Percentiles rank a stretch among this genome's conserved stretches.
Conservation (phyloP, 352 stramenopile species). For the Aphanomyces cochlioides region DNA sequence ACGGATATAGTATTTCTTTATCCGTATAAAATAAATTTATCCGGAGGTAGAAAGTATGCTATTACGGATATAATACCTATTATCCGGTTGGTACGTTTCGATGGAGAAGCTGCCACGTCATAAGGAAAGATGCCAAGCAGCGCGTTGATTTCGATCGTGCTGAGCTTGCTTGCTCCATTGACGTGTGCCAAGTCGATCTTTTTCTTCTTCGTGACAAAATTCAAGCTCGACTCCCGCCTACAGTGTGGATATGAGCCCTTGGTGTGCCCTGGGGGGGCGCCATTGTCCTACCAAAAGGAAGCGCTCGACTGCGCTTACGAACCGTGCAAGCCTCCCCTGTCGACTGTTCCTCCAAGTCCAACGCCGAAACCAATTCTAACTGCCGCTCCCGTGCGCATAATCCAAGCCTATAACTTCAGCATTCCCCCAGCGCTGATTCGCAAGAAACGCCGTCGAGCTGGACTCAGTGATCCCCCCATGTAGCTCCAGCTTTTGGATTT, state of each 20-base stretch:
- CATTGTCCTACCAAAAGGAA: background rate
- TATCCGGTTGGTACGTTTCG: no score
- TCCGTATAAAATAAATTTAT: background rate
- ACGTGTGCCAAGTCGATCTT: background rate
- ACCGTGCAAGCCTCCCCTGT: background rate
- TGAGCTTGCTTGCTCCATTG: background rate
- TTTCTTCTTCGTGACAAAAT: background rate
- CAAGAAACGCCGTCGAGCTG: no score
- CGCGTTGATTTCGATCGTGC: background rate
- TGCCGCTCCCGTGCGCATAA: background rate
- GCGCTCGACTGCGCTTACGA: background rate
- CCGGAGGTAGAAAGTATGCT: background rate
- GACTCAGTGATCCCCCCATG: no score
- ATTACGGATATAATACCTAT: background rate
- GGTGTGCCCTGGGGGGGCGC: background rate
- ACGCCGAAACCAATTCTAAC: background rate
- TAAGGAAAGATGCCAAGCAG: background rate
- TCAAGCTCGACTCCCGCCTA: background rate
- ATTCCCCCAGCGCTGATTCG: background rate
- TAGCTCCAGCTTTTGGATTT: no score
- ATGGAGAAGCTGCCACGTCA: no score
- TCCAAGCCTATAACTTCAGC: background rate
- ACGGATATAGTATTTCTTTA: background rate
- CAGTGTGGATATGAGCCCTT: background rate
- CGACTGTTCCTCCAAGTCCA: background rate